Evolutionary conservation across 805 yeast species (phyloP).

Genomic region (Candida wancherniae): DNA sequence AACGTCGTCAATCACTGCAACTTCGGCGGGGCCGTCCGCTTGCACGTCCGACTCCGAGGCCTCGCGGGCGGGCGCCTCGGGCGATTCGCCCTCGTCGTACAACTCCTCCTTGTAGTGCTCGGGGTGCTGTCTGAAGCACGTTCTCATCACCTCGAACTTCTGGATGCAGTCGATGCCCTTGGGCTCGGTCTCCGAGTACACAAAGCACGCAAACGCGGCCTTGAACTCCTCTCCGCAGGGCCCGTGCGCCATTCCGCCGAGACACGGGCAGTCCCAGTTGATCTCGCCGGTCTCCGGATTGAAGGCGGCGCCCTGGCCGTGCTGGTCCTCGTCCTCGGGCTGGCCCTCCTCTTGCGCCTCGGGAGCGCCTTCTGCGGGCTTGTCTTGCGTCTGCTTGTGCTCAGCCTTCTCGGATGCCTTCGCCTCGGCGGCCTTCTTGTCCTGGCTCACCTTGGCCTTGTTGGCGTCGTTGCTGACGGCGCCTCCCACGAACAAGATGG

Average conservation of each 20-base stretch:
- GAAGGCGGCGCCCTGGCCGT: conserved; percentile 62
- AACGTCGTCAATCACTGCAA: no score
- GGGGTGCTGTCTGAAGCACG: conserved; percentile 88
- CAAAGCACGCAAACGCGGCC: conserved; percentile 91
- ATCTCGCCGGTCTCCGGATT: conserved; percentile 97
- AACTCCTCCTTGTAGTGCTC: conserved; percentile 91
- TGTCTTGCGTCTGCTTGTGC: conserved; percentile 1
- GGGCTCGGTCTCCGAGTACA: conserved; percentile 90
- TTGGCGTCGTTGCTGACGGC: conserved; percentile 14
- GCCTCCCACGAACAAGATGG: conserved; percentile 5
- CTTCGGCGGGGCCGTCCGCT: no score
- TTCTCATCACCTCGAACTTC: conserved; percentile 87
- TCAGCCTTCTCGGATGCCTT: conserved; percentile 4
- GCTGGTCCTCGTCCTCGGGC: conserved; percentile 19
- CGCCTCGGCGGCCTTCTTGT: conserved; percentile 6
- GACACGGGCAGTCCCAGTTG: conserved; percentile 99
- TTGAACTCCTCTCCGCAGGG: conserved; percentile 97
- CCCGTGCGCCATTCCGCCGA: conserved; percentile 98
- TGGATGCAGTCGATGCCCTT: conserved; percentile 94
- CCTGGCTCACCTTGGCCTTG: conserved; percentile 10
- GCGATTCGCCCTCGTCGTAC: conserved; percentile 62
- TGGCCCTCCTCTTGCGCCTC: background rate
- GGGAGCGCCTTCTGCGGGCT: conserved; percentile 1
- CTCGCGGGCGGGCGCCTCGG: conserved; percentile 6
- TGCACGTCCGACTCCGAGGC: background rate